phyloP scores from a whole-genome alignment of 306 rosid species.

The Macrotyloma uniflorum region DNA sequence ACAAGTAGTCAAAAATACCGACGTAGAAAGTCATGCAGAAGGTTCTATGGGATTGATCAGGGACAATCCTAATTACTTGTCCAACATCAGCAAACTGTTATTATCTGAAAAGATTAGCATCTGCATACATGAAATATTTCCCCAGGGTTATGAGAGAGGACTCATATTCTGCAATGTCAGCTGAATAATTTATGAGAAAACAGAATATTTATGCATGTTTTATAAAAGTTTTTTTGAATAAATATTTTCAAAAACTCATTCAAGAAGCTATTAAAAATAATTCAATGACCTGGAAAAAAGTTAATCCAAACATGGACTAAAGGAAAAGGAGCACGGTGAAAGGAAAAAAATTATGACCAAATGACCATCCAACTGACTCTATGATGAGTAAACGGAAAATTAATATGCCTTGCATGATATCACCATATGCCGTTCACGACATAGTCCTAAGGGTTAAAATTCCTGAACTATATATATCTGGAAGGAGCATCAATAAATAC shows the following conservation, averaged over 20 bases:
- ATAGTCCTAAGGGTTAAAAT: neutral
- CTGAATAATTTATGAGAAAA: neutral
- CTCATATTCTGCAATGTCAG: constrained; percentile 1
- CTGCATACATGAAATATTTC: neutral
- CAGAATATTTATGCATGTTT: neutral
- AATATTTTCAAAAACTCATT: neutral
- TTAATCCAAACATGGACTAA: neutral
- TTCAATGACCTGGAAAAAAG: neutral
- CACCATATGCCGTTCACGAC: neutral
- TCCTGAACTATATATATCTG: neutral
- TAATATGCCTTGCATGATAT: neutral
- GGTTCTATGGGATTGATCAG: neutral
- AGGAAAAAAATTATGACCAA: neutral
- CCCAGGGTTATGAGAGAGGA: neutral
- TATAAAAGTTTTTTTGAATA: neutral
- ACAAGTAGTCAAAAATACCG: neutral
- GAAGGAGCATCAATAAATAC: constrained; percentile 22
- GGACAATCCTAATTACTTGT: neutral
- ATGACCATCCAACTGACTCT: neutral
- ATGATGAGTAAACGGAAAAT: neutral
- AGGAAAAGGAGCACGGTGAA: neutral
- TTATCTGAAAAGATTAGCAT: neutral
- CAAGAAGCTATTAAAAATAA: neutral
- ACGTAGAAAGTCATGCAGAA: neutral
- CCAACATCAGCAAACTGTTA: neutral